Evolutionary conservation across 1,139 yeast genomes (phyloP).

Genomic region (Ogataea hybrid): DNA sequence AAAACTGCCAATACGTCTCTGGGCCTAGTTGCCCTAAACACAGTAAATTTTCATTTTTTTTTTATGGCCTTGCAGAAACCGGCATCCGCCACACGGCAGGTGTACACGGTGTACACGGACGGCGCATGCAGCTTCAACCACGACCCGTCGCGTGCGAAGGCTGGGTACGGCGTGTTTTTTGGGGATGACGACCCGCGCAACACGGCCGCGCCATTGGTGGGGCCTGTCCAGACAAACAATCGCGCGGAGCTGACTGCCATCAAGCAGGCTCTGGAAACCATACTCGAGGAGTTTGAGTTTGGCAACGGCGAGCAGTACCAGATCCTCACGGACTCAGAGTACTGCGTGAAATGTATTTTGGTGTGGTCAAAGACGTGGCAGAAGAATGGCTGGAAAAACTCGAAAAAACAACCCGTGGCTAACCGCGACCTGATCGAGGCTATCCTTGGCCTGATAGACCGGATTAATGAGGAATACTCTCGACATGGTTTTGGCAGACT

Average conservation of each 20-base stretch:
- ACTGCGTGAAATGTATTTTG: constrained; percentile 46
- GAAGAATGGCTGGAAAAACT: constrained; percentile 46
- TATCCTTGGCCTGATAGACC: constrained; percentile 29
- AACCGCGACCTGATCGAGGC: constrained; percentile 51
- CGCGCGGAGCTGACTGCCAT: constrained; percentile 78
- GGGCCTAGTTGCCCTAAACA: no score
- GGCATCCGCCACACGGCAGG: not conserved
- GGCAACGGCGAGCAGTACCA: constrained; percentile 10
- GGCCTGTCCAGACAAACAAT: constrained; percentile 66
- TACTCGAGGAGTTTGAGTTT: constrained; percentile 27
- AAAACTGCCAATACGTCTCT: no score
- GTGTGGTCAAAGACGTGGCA: constrained; percentile 40
- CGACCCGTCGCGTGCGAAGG: constrained; percentile 27
- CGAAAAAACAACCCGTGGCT: constrained; percentile 44
- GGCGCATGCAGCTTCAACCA: constrained; percentile 52
- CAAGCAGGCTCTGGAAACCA: constrained; percentile 47
- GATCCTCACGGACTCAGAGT: constrained; percentile 54
- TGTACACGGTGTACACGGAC: constrained; percentile 52
- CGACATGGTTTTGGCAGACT: constrained; percentile 33
- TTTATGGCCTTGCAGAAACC: no score
- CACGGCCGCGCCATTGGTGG: constrained; percentile 46
- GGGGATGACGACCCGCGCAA: constrained; percentile 57
- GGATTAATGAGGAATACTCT: constrained; percentile 34
- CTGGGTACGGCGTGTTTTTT: constrained; percentile 77
- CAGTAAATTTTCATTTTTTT: no score